A percentile compares a stretch with the other conserved stretches of the same genome.
Evolutionary conservation across 352 stramenopile genomes (phyloP).

Genomic region (Phytopythium montanum): DNA sequence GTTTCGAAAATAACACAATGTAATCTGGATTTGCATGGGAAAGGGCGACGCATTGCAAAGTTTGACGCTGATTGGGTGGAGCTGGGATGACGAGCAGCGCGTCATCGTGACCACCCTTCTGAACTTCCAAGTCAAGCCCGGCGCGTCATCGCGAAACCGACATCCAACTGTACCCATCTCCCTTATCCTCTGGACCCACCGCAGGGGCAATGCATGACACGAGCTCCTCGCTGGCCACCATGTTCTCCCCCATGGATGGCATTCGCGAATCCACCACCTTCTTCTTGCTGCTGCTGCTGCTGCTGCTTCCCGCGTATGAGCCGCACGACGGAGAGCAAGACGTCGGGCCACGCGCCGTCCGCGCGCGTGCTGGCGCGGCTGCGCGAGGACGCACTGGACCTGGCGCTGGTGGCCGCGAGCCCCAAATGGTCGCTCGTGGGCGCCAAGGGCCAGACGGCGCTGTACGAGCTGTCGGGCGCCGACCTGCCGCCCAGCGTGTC

Average conservation of each 20-base stretch:
- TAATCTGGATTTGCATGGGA: slow-evolving; percentile 7
- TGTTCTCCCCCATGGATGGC: background rate
- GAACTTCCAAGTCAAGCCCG: too few relatives aligned
- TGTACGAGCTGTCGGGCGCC: slow-evolving; percentile 59
- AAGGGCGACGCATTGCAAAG: background rate
- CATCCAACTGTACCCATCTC: too few relatives aligned
- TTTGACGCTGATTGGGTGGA: background rate
- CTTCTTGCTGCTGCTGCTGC: too few relatives aligned
- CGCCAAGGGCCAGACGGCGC: slow-evolving; percentile 46
- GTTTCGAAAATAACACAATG: too few relatives aligned
- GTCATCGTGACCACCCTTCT: background rate
- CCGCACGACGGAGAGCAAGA: slow-evolving; percentile 43
- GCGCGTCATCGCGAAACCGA: too few relatives aligned
- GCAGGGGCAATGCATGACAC: too few relatives aligned
- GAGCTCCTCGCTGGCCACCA: too few relatives aligned
- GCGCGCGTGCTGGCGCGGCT: slow-evolving; percentile 44
- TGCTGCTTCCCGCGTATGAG: slow-evolving; percentile 25
- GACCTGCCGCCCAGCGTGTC: slow-evolving; percentile 37
- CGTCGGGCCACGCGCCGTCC: slow-evolving; percentile 42
- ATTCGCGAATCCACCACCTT: slow-evolving; percentile 2
- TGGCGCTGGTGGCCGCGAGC: slow-evolving; percentile 37
- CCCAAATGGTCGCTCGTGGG: slow-evolving; percentile 46
- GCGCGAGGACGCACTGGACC: slow-evolving; percentile 40
- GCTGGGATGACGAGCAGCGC: slow-evolving; percentile 1
- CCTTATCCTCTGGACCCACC: too few relatives aligned